Evolutionary conservation across 768 basidiomycete genomes (phyloP), one percentile per base, ranked within the genome.

Genomic region (Strobilomyces confusus): DNA sequence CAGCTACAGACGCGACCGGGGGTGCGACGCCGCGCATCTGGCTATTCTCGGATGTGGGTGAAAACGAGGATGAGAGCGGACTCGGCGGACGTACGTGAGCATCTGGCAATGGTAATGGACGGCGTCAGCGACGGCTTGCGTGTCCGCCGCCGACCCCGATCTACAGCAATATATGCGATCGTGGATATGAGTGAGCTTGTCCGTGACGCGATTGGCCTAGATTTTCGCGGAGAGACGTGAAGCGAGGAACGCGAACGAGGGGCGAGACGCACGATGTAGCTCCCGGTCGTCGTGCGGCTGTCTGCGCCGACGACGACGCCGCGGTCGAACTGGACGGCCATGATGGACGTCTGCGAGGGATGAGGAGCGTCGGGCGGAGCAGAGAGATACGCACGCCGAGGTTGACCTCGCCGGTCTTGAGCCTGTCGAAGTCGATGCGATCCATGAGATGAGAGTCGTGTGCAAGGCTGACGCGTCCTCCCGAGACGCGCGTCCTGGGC

Each of bases 161-260:
- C 97, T 89, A 81, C 97, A 99, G 70, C 97, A 99, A 73, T 98
- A 99, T 71, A 98, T 91, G 61, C 93, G 92, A 73, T 99, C 97
- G 71, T 98, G 94, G 61, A 99, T 80, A 68, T 91, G 83, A 2
- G 95, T 97, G 56, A 98, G 81, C 75, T 99, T 99, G 80, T 99
- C 95, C 40, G 95, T 99, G 19, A 98, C 95, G 72, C 95, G 87
- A 71, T 98, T 98, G 23, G 94, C 92, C 93, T 95, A 56, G 34
- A 47, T 30, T 15, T 9, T 45, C 17, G 46, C 36, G 32, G 34
- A 37, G 36, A 30, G 38, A 43, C 19, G 25, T 48, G 15, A 49
- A 37, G 30, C 37, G 46, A 25, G 12, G 22, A 40, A 13, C 6
- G 30, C 14, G 8, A n/a, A 43, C 0, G 42, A 37, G 34, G 25